phyloP scores from a whole-genome alignment of 1,284 basidiomycete species.

The Marasmius oreades region DNA sequence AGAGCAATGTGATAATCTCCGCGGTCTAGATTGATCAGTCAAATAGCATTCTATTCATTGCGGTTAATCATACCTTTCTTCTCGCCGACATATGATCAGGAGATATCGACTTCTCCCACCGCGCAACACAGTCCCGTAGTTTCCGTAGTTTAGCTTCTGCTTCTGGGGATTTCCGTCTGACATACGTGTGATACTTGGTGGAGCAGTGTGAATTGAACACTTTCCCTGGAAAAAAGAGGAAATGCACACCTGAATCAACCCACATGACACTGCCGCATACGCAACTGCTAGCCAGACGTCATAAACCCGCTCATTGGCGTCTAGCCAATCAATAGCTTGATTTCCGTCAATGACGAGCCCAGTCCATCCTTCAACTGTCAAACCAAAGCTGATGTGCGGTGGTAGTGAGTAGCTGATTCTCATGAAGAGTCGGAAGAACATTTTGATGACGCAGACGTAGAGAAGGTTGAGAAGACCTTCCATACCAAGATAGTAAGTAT shows the following conservation, averaged over 20 bases:
- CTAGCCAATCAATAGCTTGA: constrained; percentile 88
- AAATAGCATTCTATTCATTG: constrained; percentile 20
- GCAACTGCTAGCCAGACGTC: constrained; percentile 86
- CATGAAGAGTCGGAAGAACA: constrained; percentile 95
- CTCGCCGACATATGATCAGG: constrained; percentile 90
- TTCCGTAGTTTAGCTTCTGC: constrained; percentile 75
- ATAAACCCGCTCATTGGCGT: constrained; percentile 75
- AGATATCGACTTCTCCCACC: constrained; percentile 79
- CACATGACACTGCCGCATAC: constrained; percentile 88
- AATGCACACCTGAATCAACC: constrained; percentile 79
- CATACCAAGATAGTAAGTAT: constrained; percentile 9
- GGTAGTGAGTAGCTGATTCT: constrained; percentile 87
- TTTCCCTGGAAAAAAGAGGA: constrained; percentile 3
- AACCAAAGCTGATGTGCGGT: constrained; percentile 77
- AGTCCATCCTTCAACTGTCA: constrained; percentile 81
- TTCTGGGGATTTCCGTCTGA: constrained; percentile 72
- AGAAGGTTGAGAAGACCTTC: constrained; percentile 83
- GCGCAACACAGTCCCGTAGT: constrained; percentile 76
- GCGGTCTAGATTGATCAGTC: constrained; percentile 59
- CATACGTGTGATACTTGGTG: constrained; percentile 86
- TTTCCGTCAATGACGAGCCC: constrained; percentile 69
- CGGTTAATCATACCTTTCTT: constrained; percentile 61
- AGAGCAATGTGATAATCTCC: constrained; percentile 88
- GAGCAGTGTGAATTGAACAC: constrained; percentile 14
- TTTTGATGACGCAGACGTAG: constrained; percentile 85